A percentile compares a stretch with the other conserved stretches of the same genome.
These are phyloP conservation scores for Halenospora varia DNA, from an alignment of 495 filamentous ascomycete species.

Conservation along the genomic window DNA sequence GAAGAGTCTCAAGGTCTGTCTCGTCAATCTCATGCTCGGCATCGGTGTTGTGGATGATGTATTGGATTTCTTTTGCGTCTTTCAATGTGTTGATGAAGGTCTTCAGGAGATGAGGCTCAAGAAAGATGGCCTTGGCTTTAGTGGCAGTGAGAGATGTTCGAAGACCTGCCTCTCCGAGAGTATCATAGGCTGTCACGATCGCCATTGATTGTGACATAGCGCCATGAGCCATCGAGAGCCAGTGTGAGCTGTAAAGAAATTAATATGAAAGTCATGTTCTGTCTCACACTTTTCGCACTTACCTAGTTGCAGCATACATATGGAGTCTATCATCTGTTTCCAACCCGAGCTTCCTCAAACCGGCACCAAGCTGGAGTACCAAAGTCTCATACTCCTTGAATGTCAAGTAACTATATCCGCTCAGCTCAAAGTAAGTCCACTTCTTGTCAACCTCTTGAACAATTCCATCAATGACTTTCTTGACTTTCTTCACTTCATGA, in stretches of 20 bases:
- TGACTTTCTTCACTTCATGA: conserved; percentile 60
- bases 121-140: conserved; percentile 80
- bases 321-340: conserved; percentile 45
- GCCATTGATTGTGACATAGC: conserved; percentile 87
- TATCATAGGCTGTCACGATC: conserved; percentile 97
- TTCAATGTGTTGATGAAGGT: conserved; percentile 75
- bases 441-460: conserved; percentile 58
- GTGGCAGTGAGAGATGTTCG: conserved; percentile 87
- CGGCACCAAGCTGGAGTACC: conserved; percentile 49
- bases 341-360: conserved; percentile 54
- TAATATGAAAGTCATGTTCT: not conserved
- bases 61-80: conserved; percentile 70
- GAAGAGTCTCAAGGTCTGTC: conserved; percentile 73
- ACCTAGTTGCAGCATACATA: conserved; percentile 57
- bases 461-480: conserved; percentile 62
- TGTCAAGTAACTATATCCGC: conserved; percentile 53
- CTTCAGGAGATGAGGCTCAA: conserved; percentile 76
- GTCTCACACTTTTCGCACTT: too few relatives aligned
- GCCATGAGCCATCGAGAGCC: conserved; percentile 69
- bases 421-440: conserved; percentile 65
- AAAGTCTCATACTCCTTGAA: conserved; percentile 57
- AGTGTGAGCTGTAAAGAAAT: conserved; percentile 56
- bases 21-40: conserved; percentile 63
- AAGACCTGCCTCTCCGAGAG: conserved; percentile 87
- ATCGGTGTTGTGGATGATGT: conserved; percentile 81